Base-by-base conservation (phyloP, 2,329 filamentous ascomycete species). In the Ophidiomyces ophidiicola region DNA sequence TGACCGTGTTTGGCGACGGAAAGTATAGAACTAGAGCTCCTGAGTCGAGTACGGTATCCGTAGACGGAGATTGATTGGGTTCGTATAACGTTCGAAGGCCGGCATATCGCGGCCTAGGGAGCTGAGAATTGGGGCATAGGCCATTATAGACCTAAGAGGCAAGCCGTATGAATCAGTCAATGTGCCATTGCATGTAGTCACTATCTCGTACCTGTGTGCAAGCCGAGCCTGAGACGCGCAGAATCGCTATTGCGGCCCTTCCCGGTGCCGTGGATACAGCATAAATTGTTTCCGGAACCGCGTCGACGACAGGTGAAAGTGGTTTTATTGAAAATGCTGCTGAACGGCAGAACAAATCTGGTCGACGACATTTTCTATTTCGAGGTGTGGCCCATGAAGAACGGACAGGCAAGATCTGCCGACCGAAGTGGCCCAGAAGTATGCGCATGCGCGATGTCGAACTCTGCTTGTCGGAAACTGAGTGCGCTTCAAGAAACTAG, bases 251-350 rank as follows among this genome's bases (percentile, higher is more conserved):
- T 1, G 86, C 90, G 30, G 85, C 86, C 55, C 78, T 78, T 1
- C 88, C 90, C 7, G 80, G 68, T 0, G 84, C 85, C 0, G 87
- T 92, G 0, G 88, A 94, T 1, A 96, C 66, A 0, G 90, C 90
- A 59, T 93, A 96, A 38, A 98, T 93, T 1, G 88, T 96, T 3
- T 59, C 56, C 8, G 34, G 4, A 19, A 11, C 26, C 32, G 37
- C 44, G 40, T 32, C 40, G n/a, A n/a, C n/a, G n/a, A n/a, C n/a
- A n/a, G n/a, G n/a, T n/a, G n/a, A n/a, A n/a, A n/a, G n/a, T n/a
- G n/a, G n/a, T n/a, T n/a, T n/a, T n/a, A n/a, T n/a, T n/a, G n/a
- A n/a, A n/a, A n/a, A n/a, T n/a, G n/a, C n/a, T n/a, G n/a, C n/a
- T n/a, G n/a, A n/a, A n/a, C n/a, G n/a, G n/a, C n/a, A n/a, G n/a